phyloP scores from a whole-genome alignment of 228 moss, liverwort and hornwort species.

The Sphagnum magellanicum region DNA sequence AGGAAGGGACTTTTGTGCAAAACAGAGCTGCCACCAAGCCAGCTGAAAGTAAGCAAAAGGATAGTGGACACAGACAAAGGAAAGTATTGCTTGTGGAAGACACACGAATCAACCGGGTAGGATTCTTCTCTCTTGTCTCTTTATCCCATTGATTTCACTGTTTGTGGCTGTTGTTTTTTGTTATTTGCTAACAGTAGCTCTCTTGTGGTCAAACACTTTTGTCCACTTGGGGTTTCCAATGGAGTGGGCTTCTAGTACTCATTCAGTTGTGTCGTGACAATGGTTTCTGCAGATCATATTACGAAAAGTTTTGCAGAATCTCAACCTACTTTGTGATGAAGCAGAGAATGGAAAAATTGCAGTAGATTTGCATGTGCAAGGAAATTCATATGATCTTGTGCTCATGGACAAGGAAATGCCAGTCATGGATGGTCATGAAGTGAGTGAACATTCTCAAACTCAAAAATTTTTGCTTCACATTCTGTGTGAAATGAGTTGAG shows the following conservation, averaged over 20 bases:
- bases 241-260: too few species aligned
- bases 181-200: too few species aligned
- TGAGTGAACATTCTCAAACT: background rate
- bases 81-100: slow-evolving; percentile 71
- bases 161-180: too few species aligned
- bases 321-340: slow-evolving; percentile 66
- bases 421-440: slow-evolving; percentile 80
- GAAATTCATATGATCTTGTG: slow-evolving; percentile 58
- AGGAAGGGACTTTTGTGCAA: too few species aligned
- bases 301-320: slow-evolving; percentile 51
- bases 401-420: slow-evolving; percentile 92
- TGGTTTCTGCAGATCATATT: slow-evolving; percentile 46
- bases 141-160: too few species aligned
- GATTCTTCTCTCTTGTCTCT: background rate
- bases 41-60: too few species aligned
- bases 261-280: background rate
- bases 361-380: slow-evolving; percentile 57
- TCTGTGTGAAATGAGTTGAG: too few species aligned
- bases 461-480: background rate
- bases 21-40: too few species aligned
- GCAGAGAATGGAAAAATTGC: slow-evolving; percentile 76
- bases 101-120: slow-evolving; percentile 66
- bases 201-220: too few species aligned
- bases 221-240: too few species aligned
- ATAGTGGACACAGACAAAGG: background rate